These are phyloP conservation scores for Salix viminalis DNA, from an alignment of 345 rosid genomes.

Conservation along the genomic window DNA sequence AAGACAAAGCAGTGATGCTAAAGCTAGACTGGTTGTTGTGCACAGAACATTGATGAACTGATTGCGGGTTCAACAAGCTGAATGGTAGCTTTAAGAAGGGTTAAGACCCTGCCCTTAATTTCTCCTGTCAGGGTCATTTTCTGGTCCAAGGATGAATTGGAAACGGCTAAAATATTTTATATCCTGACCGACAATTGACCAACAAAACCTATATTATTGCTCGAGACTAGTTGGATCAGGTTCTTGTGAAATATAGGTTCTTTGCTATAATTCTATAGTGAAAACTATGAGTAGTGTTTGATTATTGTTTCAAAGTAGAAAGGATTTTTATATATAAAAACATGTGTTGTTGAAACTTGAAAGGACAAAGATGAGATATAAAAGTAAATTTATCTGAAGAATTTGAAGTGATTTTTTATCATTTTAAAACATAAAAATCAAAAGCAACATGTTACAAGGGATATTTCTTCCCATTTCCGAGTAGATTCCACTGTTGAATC, in stretches of 20 bases:
- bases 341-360: too few relatives aligned
- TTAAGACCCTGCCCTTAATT: neutral
- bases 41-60: neutral
- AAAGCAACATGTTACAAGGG: neutral
- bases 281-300: neutral
- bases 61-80: conserved; percentile 10
- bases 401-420: too few relatives aligned
- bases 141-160: neutral
- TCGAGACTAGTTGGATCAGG: neutral
- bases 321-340: too few relatives aligned
- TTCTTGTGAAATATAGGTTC: neutral
- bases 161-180: neutral
- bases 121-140: neutral
- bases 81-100: conserved; percentile 7
- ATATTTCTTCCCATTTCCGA: neutral
- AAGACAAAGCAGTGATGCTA: neutral
- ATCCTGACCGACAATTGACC: neutral
- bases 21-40: conserved; percentile 2
- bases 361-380: too few relatives aligned
- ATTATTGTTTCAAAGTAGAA: too few relatives aligned
- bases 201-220: neutral
- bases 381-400: too few relatives aligned
- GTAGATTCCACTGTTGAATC: neutral
- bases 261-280: neutral
- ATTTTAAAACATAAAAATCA: too few relatives aligned